Percentiles rank a stretch among this genome's conserved stretches.
phyloP scores from a whole-genome alignment of 352 stramenopile species.

The Detonula confervacea region DNA sequence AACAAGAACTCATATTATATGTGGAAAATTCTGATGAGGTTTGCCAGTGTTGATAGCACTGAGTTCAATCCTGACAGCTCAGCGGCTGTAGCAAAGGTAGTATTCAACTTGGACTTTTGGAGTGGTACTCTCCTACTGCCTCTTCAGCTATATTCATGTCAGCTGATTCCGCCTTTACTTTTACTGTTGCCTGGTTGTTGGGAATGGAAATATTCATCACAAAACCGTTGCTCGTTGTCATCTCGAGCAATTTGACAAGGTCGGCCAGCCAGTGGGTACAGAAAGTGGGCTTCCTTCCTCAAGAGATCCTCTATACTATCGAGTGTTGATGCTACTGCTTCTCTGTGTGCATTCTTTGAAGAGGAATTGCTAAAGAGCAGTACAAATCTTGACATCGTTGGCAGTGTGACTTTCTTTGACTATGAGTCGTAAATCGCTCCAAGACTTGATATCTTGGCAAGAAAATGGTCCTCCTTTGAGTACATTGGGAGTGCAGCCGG shows the following conservation, averaged over 20 bases:
- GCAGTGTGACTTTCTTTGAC: not conserved
- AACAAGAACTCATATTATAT: not conserved
- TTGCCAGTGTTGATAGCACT: not conserved
- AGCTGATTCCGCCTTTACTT: not conserved
- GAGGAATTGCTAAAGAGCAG: not conserved
- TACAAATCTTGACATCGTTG: not conserved
- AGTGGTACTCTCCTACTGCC: not conserved
- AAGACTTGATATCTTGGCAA: too few relatives aligned
- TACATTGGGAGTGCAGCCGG: too few relatives aligned
- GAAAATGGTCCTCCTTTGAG: too few relatives aligned
- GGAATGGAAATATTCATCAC: not conserved
- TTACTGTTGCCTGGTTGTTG: not conserved
- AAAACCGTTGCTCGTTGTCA: not conserved
- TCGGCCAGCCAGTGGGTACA: not conserved
- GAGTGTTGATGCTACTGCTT: not conserved
- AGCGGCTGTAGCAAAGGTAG: not conserved
- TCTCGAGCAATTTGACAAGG: not conserved
- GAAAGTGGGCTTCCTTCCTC: not conserved
- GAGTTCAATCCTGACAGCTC: not conserved
- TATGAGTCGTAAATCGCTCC: not conserved
- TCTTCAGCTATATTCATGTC: not conserved
- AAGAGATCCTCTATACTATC: not conserved
- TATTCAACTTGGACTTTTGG: slow-evolving; percentile 2
- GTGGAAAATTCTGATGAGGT: not conserved
- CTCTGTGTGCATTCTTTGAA: not conserved